Evolutionary conservation across 164 flowering plant genomes (phyloP), one percentile per base, ranked within the genome.

Genomic region (Kingdonia uniflora): DNA sequence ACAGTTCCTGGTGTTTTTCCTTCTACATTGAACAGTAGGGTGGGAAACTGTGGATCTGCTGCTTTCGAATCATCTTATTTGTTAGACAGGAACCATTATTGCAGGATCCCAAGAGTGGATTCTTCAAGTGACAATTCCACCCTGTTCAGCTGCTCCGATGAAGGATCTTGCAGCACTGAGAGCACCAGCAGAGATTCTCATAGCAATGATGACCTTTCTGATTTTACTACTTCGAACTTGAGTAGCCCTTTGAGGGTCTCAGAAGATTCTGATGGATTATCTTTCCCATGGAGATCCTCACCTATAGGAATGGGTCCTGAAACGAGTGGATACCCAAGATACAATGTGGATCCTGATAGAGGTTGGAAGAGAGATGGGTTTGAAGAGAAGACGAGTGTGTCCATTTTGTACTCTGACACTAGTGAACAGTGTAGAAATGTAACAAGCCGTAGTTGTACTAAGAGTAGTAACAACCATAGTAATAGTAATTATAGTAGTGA

Each of bases 51-150:
- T 47, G 55, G 53, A 54, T 11, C 45, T 10, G 8, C 55, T 10
- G 65, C 52, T 53, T 51, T 48, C 26, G 76, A 65, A 48, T 57
- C 72, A 16, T 60, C 56, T 50, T 67, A 63, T 50, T 56, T 70
- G 16, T 49, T 62, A 0, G 68, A 66, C 15, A 39, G 53, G 42
- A 65, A 22, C 67, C 46, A 39, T 44, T 69, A 49, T 67, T 29
- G 55, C 14, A 60, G 62, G 58, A 67, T 69, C 19, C 58, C 61
- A 19, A 80, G 71, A 52, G 65, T 68, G 39, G 96, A 84, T 49
- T 81, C 87, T 20, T 80, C 80, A 5, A 88, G 97, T 57, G 97
- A 88, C 53, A 79, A 63, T 55, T 76, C 79, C 19, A 81, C 97
- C 46, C 80, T 85, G 6, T 59, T 85, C 51, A 80, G 87, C 76